Percentiles rank a stretch among this genome's conserved stretches.
Evolutionary conservation across 257 asterid species (phyloP).

Genomic region (Capsicum baccatum): DNA sequence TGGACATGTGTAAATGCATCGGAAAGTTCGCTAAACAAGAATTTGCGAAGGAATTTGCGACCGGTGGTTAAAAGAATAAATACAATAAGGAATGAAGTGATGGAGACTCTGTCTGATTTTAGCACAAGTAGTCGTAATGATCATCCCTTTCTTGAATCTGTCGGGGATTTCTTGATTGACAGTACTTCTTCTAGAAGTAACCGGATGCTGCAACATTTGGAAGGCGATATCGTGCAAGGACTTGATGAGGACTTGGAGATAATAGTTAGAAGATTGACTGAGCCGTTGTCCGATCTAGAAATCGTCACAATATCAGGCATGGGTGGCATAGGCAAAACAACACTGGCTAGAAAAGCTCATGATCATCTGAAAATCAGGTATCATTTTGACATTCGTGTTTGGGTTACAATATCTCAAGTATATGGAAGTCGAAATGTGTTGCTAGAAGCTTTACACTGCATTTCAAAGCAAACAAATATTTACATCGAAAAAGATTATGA

Average conservation of each 20-base stretch:
- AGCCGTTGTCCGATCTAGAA: background rate
- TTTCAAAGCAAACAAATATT: background rate
- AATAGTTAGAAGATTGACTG: background rate
- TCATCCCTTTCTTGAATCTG: background rate
- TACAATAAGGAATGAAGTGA: background rate
- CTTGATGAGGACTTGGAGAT: background rate
- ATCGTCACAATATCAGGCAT: background rate
- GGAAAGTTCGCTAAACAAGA: background rate
- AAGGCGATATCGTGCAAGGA: background rate
- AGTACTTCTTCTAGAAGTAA: background rate
- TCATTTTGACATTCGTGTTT: slow-evolving; percentile 16
- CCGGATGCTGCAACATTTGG: background rate
- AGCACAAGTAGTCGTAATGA: background rate
- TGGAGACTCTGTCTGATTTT: background rate
- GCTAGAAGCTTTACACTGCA: background rate
- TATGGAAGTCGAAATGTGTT: background rate
- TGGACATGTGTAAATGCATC: no score
- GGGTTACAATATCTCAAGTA: slow-evolving; percentile 23
- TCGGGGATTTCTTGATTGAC: background rate
- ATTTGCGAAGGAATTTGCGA: background rate
- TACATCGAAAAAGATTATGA: background rate
- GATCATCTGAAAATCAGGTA: background rate
- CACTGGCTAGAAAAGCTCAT: background rate
- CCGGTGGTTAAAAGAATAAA: background rate
- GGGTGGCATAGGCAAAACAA: slow-evolving; percentile 17